Base-by-base conservation (phyloP, 1,284 basidiomycete genomes). In the Vanrija humicola region DNA sequence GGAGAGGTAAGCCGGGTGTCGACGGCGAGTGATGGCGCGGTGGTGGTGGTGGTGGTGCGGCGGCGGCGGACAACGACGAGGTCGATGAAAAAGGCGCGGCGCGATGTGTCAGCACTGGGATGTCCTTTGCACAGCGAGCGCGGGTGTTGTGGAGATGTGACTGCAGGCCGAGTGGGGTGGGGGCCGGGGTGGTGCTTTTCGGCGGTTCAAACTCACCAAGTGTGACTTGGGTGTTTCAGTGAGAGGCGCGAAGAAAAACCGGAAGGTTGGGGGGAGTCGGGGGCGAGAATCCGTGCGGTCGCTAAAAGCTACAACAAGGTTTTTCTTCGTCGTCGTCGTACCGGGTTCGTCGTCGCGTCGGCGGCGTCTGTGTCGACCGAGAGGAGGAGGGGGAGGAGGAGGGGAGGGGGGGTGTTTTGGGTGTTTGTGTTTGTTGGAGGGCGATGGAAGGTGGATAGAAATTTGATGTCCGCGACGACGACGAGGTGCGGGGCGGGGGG, bases 301-400 rank as follows among this genome's bases (percentile, higher is more conserved):
- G 44, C 45, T 55, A 55, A 50, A 50, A 50, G 49, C 54, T 55
- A 55, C 54, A 55, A 50, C 49, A 55, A 26, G 19, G 48, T 38
- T 43, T 39, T 42, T 34, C 47, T 25, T n/a, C 21, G 21, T 23
- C 21, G 21, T 23, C 21, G 46, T 38, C 46, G 25, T 46, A 12
- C 28, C 43, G 19, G 15, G 12, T 25, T 25, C 19, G 19, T 25
- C 43, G 15, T 23, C 43, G 15, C 40, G 40, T 18, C 40, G n/a
- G 16, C 40, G 40, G 40, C 9, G 40, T 10, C 18, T 10, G 23
- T 15, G 43, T 45, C 21, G 40, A 42, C 38, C 7, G 51, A 44
- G 38, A 42, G 38, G 44, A 38, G 38, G 42, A 19, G 29, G 28
- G 28, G 14, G 49, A 38, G 43, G 43, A 10, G 19, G 12, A 18